Conservation (phyloP, 2,329 filamentous ascomycete species). For the Stachybotrys echinatus region DNA sequence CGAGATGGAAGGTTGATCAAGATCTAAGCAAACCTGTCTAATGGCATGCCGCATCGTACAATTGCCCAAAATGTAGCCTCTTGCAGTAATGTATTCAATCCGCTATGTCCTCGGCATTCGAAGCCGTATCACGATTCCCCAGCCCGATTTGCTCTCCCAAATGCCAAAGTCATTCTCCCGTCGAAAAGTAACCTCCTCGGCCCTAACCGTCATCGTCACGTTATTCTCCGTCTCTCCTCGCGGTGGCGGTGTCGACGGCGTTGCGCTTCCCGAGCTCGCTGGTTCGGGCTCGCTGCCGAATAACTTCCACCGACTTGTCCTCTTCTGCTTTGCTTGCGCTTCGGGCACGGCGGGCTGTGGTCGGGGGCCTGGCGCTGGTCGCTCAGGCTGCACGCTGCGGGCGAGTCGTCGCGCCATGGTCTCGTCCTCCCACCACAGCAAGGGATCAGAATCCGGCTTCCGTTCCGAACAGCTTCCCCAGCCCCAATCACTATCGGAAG, state of each 20-base stretch:
- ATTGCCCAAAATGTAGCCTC: neutral
- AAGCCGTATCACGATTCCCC: conserved; percentile 41
- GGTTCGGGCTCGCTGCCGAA: conserved; percentile 18
- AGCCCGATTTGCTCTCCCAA: conserved; percentile 45
- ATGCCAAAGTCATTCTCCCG: conserved; percentile 45
- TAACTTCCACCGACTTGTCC: conserved; percentile 24
- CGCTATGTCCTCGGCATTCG: neutral
- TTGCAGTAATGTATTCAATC: neutral
- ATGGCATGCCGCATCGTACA: neutral
- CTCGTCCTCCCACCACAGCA: conserved; percentile 44
- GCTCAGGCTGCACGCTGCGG: conserved; percentile 33
- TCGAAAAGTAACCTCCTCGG: conserved; percentile 46
- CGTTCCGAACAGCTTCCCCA: conserved; percentile 22
- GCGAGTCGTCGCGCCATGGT: conserved; percentile 40
- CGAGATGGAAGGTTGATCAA: no score
- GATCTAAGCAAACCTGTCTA: no score
- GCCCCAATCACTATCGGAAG: conserved; percentile 15
- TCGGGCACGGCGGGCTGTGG: conserved; percentile 22
- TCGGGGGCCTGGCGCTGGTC: conserved; percentile 2
- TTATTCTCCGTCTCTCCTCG: conserved; percentile 11
- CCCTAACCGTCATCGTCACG: conserved; percentile 34
- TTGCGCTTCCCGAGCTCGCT: conserved; percentile 4
- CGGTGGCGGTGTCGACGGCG: conserved; percentile 3
- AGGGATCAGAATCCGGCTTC: neutral
- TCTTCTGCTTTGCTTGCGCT: conserved; percentile 27